Evolutionary conservation across 371 early-diverging fungal species (phyloP), one percentile per base, ranked within the genome.

Genomic region (Mortierella sp.): DNA sequence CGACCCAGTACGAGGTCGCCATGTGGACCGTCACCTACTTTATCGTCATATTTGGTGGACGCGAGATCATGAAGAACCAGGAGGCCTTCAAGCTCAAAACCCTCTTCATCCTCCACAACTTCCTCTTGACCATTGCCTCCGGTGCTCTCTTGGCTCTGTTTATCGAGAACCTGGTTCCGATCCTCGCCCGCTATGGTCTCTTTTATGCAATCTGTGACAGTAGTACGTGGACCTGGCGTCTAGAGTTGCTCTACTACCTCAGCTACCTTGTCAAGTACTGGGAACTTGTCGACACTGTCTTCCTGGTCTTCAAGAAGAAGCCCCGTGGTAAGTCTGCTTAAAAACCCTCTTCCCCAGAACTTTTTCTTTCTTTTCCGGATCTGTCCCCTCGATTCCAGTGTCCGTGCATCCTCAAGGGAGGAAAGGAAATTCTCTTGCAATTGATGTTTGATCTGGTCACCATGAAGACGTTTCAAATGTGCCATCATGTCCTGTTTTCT

Each of bases 221-320:
- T 22, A 79, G 88, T 74, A 87, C 88, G 55, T 95, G 92, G 92
- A 93, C 92, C 74, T 92, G 93, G 81, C 90, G 91, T 31, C 88
- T 96, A 70, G 94, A 94, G 80, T 73, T 93, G 58, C 80, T 94
- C 55, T 96, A 95, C 88, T 96, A 95, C 79, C 88, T 94, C 68
- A 96, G 96, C 88, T 96, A 96, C 80, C 87, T 95, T 64, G 89
- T 93, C 77, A 96, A 96, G 87, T 96, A 93, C 87, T 95, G 93
- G 90, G 97, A 96, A 85, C 88, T 96, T 64, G 71, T 89, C 70
- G 95, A 95, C 80, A 95, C 95, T 45, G 80, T 92, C 39, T 92
- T 95, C 85, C 86, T 95, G 52, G 93, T 93, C 14, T 86, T 92
- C 64, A 92, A 90, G 81, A 92, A 92, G 87, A 94, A 94, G 88